phyloP scores from a whole-genome alignment of 768 basidiomycete genomes.

The Roridomyces roridus region DNA sequence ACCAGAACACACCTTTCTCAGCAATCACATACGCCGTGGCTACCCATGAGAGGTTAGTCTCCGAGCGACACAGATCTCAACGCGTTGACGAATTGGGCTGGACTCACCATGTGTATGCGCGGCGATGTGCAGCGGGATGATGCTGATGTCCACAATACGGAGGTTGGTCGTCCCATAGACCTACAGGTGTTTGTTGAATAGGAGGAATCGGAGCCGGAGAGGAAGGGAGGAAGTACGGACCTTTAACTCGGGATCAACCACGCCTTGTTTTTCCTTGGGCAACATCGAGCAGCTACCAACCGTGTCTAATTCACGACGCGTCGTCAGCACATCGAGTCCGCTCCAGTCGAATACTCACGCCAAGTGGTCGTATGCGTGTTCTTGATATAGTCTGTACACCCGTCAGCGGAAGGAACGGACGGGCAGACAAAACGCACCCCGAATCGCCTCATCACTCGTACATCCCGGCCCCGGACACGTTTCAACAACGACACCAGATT shows the following conservation, averaged over 20 bases:
- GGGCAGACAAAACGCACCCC: slow-evolving; percentile 24
- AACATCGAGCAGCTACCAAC: slow-evolving; percentile 60
- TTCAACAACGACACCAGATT: slow-evolving; percentile 26
- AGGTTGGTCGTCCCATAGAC: slow-evolving; percentile 65
- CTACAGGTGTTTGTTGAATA: slow-evolving; percentile 26
- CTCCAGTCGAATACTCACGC: slow-evolving; percentile 31
- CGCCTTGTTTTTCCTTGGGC: slow-evolving; percentile 54
- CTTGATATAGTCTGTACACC: slow-evolving; percentile 22
- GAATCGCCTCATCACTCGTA: slow-evolving; percentile 41
- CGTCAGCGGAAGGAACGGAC: neutral
- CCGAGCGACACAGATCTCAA: no score
- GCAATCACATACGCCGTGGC: slow-evolving; percentile 53
- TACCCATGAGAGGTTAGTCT: slow-evolving; percentile 13
- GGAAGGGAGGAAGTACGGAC: slow-evolving; percentile 24
- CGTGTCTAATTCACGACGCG: slow-evolving; percentile 44
- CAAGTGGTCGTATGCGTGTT: slow-evolving; percentile 30
- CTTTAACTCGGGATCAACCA: slow-evolving; percentile 55
- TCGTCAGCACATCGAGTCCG: no score
- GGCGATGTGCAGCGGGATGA: slow-evolving; percentile 17
- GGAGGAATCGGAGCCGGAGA: slow-evolving; percentile 5
- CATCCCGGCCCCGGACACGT: slow-evolving; percentile 39
- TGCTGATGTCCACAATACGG: slow-evolving; percentile 31
- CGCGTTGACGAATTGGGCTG: no score
- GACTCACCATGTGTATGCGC: slow-evolving; percentile 21
- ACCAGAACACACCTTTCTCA: slow-evolving; percentile 45